Base-by-base conservation (phyloP, 257 asterid genomes). In the Gardenia jasminoides region DNA sequence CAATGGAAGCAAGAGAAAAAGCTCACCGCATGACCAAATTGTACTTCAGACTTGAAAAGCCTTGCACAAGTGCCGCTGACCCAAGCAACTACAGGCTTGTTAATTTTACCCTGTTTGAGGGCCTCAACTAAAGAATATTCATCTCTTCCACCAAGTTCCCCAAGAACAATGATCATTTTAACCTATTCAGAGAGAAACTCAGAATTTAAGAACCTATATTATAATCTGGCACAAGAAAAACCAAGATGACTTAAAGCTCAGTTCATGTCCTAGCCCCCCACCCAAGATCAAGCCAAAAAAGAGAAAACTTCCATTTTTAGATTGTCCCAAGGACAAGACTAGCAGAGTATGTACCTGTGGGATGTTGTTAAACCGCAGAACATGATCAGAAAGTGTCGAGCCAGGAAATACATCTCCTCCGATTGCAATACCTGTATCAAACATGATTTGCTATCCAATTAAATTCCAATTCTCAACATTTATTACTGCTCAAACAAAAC, bases 361-460 rank as follows among this genome's bases (percentile, higher is more conserved):
- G 56, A 96, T 96, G 80, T 96, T 96, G 93, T 93, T 96, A 80
- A 96, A 96, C 78, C 99, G 93, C 84, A 96, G 87, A 85, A 96
- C 99, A 77, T 96, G 98, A 88, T 96, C 99, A 82, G 99, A 93
- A 72, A 96, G 97, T 59, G 99, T 93, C 26, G 99, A 96, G 28
- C 99, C 99, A 72, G 99, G 99, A 84, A 96, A 93, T 83, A 96
- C 99, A 80, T 96, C 99, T 84, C 99, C 99, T 81, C 99, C 99
- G 28, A 96, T 96, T 64, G 99, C 99, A 88, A 96, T 93, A 76
- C 99, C 99, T 96, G 79, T 43, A 82, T 58, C 64, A 79, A 86
- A 56, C 46, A 71, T 28, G 9, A 12, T 13, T 69, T 74, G 72
- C 67, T 66, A 67, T 46, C 33, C 48, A 30, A 74, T 80, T 71